Evolutionary conservation across 345 rosid species (phyloP), one percentile per base, ranked within the genome.

Genomic region (Rhodamnia argentea): DNA sequence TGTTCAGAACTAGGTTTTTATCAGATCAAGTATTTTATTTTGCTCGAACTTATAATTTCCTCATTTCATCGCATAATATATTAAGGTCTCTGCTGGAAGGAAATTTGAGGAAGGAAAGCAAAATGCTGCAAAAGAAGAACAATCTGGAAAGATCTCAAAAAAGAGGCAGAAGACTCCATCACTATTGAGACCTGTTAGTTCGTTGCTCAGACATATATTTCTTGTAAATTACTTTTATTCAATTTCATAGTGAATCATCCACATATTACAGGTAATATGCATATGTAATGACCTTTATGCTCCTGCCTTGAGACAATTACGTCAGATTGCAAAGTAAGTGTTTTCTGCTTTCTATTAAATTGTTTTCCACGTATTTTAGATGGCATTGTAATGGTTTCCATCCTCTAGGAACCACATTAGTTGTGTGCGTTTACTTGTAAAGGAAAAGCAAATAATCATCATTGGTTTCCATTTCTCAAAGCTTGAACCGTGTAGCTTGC

Each of bases 311-410:
- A 92, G 99, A 87, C 98, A 95, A 86, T 89, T 97, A 87, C 98
- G 99, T 83, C 98, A 96, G 88, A 90, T 97, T 87, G 99, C 99
- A 44, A 94, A 97, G 99, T 97, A 93, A 91, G 98, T 91, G 76
- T 32, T 74, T 74, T 78, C 62, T 32, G 54, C 56, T 50, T 27
- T 82, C 32, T 82, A 53, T 70, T 70, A 37, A 37, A 37, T 70
- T 70, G 13, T 16, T 70, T 32, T 70, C 47, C 47, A 70, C 2
- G 14, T 18, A 37, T 42, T 37, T 64, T 70, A 70, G 81, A 70
- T 42, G 81, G 18, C 81, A 32, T 70, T 32, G 47, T 37, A 70
- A 37, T 70, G 47, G 81, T 20, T 70, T 37, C 47, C 81, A 37
- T 70, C 26, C 81, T 70, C 81, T 32, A 70, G 47, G 81, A 42